Base-by-base conservation (phyloP, 257 asterid genomes). In the Solanum bukasovii region DNA sequence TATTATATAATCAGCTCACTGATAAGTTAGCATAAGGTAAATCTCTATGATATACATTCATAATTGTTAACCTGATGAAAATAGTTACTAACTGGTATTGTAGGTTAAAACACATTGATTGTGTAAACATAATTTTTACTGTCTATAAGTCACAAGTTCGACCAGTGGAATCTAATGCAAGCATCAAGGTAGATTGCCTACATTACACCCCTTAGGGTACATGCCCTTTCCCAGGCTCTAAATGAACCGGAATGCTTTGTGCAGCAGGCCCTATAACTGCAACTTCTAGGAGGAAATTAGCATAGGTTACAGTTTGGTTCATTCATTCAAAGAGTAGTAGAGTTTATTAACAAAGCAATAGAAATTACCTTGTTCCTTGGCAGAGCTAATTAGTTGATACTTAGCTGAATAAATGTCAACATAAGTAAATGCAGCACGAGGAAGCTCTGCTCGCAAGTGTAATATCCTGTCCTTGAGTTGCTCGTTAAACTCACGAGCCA, bases 361-460 rank as follows among this genome's bases (percentile, higher is more conserved):
- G 35, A 27, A 46, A 81, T 35, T 63, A 88, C 92, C 89, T 34
- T 52, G 84, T 33, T 20, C 67, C 68, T 65, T 88, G 5, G 91
- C 84, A n/a, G 18, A 20, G 82, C 46, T 84, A 65, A 88, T 84
- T 31, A 90, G 38, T 4, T 84, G 67, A 83, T 90, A 78, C 33
- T 92, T 84, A 87, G 91, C 90, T 6, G 90, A 85, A 71, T 79
- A 90, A 71, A 93, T 75, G 75, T 93, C 95, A 14, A 92, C 94
- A 70, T 88, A 92, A 10, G 90, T 91, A 89, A 93, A 38, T 29
- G 88, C 73, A n/a, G 93, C 89, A 21, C 75, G 81, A 59, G 85
- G 83, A 49, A 88, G 88, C 11, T 92, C 89, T 27, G 63, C 84
- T 44, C 88, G 84, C 23, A 91, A 78, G 83, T 90, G 87, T 23